A percentile compares a stretch with the other conserved stretches of the same genome.
phyloP scores from a whole-genome alignment of 2,329 filamentous ascomycete genomes.

The Aotearoamyces nothofagi region DNA sequence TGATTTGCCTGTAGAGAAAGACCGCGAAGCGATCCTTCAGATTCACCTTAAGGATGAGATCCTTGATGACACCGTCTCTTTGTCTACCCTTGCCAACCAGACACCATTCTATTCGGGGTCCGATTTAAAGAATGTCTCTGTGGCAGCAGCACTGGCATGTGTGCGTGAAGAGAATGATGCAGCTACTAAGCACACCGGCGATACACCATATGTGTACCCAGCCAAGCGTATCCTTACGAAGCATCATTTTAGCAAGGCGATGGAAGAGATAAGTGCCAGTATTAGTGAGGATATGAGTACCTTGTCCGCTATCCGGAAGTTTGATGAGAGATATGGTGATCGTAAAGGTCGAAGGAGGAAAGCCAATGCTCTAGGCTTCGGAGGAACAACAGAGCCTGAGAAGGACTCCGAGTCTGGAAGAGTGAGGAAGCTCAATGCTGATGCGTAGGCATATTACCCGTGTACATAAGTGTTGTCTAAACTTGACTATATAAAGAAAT shows the following conservation, averaged over 20 bases:
- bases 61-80: conserved; percentile 42
- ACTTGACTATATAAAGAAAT: too few species aligned
- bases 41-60: conserved; percentile 58
- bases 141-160: conserved; percentile 64
- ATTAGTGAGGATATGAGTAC: conserved; percentile 89
- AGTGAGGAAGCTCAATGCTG: conserved; percentile 15
- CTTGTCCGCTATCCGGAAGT: conserved; percentile 76
- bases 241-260: conserved; percentile 70
- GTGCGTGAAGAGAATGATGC: conserved; percentile 56
- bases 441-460: too few species aligned
- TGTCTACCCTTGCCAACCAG: conserved; percentile 45
- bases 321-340: conserved; percentile 91
- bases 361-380: conserved; percentile 42
- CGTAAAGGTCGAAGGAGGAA: conserved; percentile 50
- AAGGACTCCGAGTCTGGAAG: conserved; percentile 17
- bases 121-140: conserved; percentile 70
- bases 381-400: conserved; percentile 15
- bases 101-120: conserved; percentile 72
- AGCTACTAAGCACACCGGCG: conserved; percentile 22
- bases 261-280: conserved; percentile 80
- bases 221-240: conserved; percentile 48
- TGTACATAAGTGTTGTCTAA: too few species aligned
- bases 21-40: conserved; percentile 51
- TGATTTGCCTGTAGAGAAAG: conserved; percentile 52
- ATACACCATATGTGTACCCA: conserved; percentile 38